Evolutionary conservation across 108 stramenopile species (phyloP).

Genomic region (Conticribra weissflogii): DNA sequence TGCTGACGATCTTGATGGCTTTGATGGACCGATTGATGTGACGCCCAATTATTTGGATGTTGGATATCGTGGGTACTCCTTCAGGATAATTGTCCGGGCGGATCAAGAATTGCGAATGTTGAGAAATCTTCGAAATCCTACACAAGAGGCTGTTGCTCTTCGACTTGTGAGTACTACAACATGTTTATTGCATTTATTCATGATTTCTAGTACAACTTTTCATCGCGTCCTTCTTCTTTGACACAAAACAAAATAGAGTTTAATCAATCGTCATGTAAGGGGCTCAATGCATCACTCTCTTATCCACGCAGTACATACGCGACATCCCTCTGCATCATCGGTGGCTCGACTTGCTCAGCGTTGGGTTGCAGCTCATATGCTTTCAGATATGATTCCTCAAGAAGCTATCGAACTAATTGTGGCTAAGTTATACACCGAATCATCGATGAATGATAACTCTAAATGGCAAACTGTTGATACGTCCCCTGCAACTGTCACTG

Average conservation of each 20-base stretch:
- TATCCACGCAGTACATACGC: slow-evolving; percentile 78
- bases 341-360: slow-evolving; percentile 73
- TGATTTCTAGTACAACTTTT: background rate
- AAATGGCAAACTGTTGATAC: slow-evolving; percentile 18
- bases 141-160: slow-evolving; percentile 54
- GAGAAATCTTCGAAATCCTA: slow-evolving; percentile 56
- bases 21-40: slow-evolving; percentile 68
- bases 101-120: slow-evolving; percentile 83
- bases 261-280: slow-evolving; percentile 69
- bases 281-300: slow-evolving; percentile 79
- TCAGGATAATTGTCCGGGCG: slow-evolving; percentile 77
- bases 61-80: slow-evolving; percentile 79
- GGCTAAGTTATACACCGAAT: slow-evolving; percentile 76
- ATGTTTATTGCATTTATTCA: background rate
- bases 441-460: slow-evolving; percentile 14
- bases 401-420: slow-evolving; percentile 84
- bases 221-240: background rate
- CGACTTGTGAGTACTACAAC: slow-evolving; percentile 24
- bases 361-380: slow-evolving; percentile 81
- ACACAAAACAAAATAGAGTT: slow-evolving; percentile 8
- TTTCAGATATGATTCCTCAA: slow-evolving; percentile 71
- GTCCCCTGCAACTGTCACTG: slow-evolving; percentile 60
- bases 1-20: slow-evolving; percentile 27
- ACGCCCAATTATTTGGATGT: slow-evolving; percentile 67
- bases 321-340: slow-evolving; percentile 73